These are phyloP conservation scores for Takashimella koratensis DNA, from an alignment of 1,284 basidiomycete genomes.

Conservation along the genomic window DNA sequence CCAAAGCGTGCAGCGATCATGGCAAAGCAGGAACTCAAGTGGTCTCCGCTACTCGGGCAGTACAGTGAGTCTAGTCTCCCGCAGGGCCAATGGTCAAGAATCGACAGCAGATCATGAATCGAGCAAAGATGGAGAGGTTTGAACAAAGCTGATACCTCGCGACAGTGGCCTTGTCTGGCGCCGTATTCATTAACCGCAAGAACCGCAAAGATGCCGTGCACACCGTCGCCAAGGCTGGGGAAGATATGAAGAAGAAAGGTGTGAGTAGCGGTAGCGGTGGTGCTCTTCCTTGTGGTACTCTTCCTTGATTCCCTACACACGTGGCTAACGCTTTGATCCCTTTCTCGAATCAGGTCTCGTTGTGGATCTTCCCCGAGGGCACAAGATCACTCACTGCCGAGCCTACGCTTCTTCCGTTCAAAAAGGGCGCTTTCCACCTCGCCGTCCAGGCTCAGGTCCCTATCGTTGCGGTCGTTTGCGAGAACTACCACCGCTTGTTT, in stretches of 20 bases:
- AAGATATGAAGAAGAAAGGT: conserved; percentile 69
- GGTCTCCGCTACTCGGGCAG: conserved; percentile 79
- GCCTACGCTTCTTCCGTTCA: conserved; percentile 76
- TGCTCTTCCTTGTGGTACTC: too few relatives aligned
- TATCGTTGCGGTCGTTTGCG: conserved; percentile 85
- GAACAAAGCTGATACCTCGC: conserved; percentile 3
- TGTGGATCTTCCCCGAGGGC: conserved; percentile 92
- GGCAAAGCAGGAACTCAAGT: conserved; percentile 89
- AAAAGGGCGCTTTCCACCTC: conserved; percentile 97
- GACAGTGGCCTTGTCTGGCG: conserved; percentile 82
- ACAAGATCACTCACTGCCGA: conserved; percentile 71
- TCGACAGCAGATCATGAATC: too few relatives aligned
- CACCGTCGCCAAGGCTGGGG: conserved; percentile 72
- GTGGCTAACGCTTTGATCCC: too few relatives aligned
- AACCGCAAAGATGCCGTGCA: conserved; percentile 70
- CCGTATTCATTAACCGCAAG: conserved; percentile 88
- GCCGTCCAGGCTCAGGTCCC: conserved; percentile 79
- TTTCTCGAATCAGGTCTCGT: conserved; percentile 67
- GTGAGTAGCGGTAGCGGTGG: conserved; percentile 43
- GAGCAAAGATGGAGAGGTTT: too few relatives aligned
- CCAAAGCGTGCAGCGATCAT: conserved; percentile 81
- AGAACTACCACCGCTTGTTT: conserved; percentile 86
- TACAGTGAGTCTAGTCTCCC: conserved; percentile 56
- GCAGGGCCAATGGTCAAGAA: too few relatives aligned
- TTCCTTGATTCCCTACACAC: too few relatives aligned